Base-by-base conservation (phyloP, 2,329 filamentous ascomycete species). In the Claviceps pazoutovae region DNA sequence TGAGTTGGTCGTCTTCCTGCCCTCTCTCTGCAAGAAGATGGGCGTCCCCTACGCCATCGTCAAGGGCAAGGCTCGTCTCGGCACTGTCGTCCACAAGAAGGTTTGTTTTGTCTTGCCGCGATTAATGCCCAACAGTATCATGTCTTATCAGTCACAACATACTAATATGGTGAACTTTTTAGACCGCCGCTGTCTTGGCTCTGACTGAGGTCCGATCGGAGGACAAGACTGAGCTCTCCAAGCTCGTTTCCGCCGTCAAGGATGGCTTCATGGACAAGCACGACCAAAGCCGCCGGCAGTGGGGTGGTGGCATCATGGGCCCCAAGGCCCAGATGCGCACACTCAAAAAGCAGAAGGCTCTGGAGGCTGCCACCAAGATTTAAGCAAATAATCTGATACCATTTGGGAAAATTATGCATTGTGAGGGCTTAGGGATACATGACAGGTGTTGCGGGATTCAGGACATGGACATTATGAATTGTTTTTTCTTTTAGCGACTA, bases 71-170 rank as follows among this genome's bases (percentile, higher is more conserved):
- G 93, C 93, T 63, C 85, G 93, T 76, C 88, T 98, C 66, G 93
- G 93, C 64, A 97, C 93, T 56, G 91, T 98, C 64, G 91, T 98
- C 62, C 91, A 98, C 86, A 96, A 98, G 86, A 98, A 98, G 85
- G 86, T 89, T 66, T 56, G 73, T 60, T 45, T 11, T 37, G 11
- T 23, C 19, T 7, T 1, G 1, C 11, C 1, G 13, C 17, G 4
- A 34, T 4, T 1, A 34, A 11, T 0, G 16, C 17, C 11, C 4
- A 11, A 19, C 39, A 19, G 2, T 13, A 3, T 30, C 7, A 6
- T 34, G 17, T 16, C n/a, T 3, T 42, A 13, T 13, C 8, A 19
- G 8, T 13, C 21, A 3, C 19, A 6, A 45, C 2, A 8, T 52
- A 8, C 45, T 50, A 44, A 55, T 23, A 6, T 7, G 19, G n/a